Evolutionary conservation across 768 basidiomycete species (phyloP), one percentile per base, ranked within the genome.

Genomic region (Mycena indigotica): DNA sequence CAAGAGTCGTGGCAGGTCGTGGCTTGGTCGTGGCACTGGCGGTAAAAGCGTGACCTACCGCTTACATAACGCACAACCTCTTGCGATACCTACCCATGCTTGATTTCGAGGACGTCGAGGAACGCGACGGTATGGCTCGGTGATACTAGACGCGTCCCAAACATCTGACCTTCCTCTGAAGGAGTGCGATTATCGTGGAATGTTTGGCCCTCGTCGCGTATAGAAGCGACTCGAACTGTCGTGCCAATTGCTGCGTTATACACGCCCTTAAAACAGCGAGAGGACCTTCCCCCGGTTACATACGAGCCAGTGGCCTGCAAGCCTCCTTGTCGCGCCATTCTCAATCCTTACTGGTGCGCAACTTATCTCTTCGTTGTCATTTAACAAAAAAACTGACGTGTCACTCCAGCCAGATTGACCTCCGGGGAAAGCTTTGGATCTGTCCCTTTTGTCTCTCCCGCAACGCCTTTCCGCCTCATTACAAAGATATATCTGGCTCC

Each of bases 241-340:
- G 96, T 98, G 5, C 97, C 97, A 57, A 97, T 99, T 67, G 89
- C 96, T n/a, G 93, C 97, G 8, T 82, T 99, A 6, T 99, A 99
- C 75, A 94, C 93, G 2, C 97, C 97, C 17, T 79, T 98, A 65
- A 99, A 97, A 75, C 81, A 89, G 56, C 83, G 95, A 57, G 93
- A 95, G 65, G 96, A 98, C 69, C 83, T 99, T 0, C 95, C 95
- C 0, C 94, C 95, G 1, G 95, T 99, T 38, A 77, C 98, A 58
- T 99, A 99, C 70, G 97, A 98, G 70, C 97, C 97, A 13, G 95
- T 99, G 35, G 95, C 96, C 5, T 99, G 97, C 81, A 99, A 98
- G 77, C 89, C 93, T 21, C 90, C 94, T 1, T 99, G 97, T 80
- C 89, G 96, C 61, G 97, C 95, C 28, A 93, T 99, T 66, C 82